Evolutionary conservation across 1,284 basidiomycete genomes (phyloP).

Genomic region (Chalciporus piperatoides): DNA sequence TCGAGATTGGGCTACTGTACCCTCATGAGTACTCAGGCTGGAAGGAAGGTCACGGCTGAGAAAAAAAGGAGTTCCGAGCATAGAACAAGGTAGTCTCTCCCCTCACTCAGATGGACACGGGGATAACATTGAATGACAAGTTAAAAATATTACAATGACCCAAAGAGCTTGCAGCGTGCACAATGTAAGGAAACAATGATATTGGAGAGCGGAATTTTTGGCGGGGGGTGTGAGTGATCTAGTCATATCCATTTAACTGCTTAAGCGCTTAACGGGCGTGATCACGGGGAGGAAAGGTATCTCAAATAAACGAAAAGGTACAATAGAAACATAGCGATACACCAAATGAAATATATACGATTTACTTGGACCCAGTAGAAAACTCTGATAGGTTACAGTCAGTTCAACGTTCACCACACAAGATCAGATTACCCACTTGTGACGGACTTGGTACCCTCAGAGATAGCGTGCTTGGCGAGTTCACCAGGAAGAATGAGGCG

Average conservation of each 20-base stretch:
- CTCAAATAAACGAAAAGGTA: conserved; percentile 30
- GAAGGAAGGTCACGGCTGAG: no score
- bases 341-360: conserved; percentile 20
- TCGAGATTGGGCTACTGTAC: no score
- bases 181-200: no score
- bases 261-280: neutral
- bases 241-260: neutral
- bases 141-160: no score
- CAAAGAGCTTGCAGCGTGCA: no score
- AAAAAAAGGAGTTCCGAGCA: no score
- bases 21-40: no score
- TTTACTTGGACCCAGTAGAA: conserved; percentile 36
- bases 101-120: no score
- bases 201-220: no score
- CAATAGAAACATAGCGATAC: conserved; percentile 35
- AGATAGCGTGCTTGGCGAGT: conserved; percentile 65
- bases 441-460: conserved; percentile 69
- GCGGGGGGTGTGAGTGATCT: neutral
- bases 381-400: conserved; percentile 25
- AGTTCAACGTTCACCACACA: neutral
- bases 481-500: conserved; percentile 76
- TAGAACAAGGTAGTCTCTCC: no score
- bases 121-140: no score
- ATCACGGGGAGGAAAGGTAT: conserved; percentile 21
- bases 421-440: conserved; percentile 23